Evolutionary conservation across 148 eudicot species (phyloP).

Genomic region (Selenicereus undatus): DNA sequence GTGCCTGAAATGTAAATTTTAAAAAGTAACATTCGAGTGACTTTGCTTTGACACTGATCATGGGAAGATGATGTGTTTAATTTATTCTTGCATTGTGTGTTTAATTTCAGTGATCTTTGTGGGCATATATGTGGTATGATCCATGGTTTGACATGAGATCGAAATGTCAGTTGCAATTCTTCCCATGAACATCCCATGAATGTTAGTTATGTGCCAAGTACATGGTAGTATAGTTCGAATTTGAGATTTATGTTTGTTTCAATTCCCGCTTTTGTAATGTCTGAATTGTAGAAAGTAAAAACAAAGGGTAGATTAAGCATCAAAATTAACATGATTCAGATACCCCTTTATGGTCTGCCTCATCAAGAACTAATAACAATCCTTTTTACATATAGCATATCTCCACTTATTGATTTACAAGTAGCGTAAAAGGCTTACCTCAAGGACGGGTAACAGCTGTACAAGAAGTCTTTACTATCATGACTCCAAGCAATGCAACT

Average conservation of each 20-base stretch:
- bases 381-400: not conserved
- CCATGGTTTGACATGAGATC: too few relatives aligned
- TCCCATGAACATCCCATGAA: too few relatives aligned
- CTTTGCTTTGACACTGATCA: too few relatives aligned
- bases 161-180: too few relatives aligned
- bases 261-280: conserved; percentile 59
- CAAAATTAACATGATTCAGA: not conserved
- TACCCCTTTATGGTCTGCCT: not conserved
- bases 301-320: not conserved
- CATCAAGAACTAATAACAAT: not conserved
- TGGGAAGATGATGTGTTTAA: too few relatives aligned
- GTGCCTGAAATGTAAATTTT: too few relatives aligned
- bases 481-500: conserved; percentile 74
- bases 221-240: conserved; percentile 76
- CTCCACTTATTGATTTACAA: not conserved
- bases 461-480: conserved; percentile 85
- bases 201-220: too few relatives aligned
- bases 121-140: too few relatives aligned
- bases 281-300: conserved; percentile 33
- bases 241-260: conserved; percentile 67
- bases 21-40: too few relatives aligned
- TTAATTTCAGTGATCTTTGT: too few relatives aligned
- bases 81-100: too few relatives aligned
- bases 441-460: conserved; percentile 76
- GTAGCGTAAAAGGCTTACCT: conserved; percentile 40